Evolutionary conservation across 257 asterid genomes (phyloP), one percentile per base, ranked within the genome.

Genomic region (Nicotiana noctiflora): DNA sequence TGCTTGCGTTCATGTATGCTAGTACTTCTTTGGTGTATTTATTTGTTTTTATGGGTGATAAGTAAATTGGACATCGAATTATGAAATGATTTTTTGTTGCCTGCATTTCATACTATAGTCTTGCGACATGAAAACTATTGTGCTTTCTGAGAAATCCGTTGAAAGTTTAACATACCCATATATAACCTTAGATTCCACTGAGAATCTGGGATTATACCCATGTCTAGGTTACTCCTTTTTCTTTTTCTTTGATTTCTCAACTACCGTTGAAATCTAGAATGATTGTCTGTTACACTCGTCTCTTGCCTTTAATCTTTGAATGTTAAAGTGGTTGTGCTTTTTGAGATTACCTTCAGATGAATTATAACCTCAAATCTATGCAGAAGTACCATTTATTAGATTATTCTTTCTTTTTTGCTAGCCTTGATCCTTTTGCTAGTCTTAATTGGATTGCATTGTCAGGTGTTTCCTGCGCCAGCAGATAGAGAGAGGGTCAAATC

Each of bases 401-500:
- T 44, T 72, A 18, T 46, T 46, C 60, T 46, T 72, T 72, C 21
- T 70, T 70, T 12, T 72, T 72, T 46, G 15, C 77, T 46, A 72
- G 14, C 40, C 25, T 72, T 46, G 40, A 13, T 27, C 9, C 78
- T 72, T 72, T 72, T 72, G 15, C 23, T 72, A 56, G 29, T 77
- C 32, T 17, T 80, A 51, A 80, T 66, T 51, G 49, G 51, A 84
- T 67, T 57, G 77, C 37, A 66, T 85, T 82, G 23, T 82, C 85
- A 92, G 97, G 94, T 84, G 82, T 94, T 94, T 87, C 91, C 97
- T 77, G 81, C 93, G 19, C 94, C 98, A 79, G 91, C 90, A 13
- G 96, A 94, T 31, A 85, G 97, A 81, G 97, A 94, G 88, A 89
- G 97, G 81, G 87, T 92, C 55, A 95, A 95, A 78, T 92, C 97